Percentiles rank a stretch among this genome's conserved stretches.
Conservation (phyloP, 108 stramenopile genomes). For the Nitzschia palea region DNA sequence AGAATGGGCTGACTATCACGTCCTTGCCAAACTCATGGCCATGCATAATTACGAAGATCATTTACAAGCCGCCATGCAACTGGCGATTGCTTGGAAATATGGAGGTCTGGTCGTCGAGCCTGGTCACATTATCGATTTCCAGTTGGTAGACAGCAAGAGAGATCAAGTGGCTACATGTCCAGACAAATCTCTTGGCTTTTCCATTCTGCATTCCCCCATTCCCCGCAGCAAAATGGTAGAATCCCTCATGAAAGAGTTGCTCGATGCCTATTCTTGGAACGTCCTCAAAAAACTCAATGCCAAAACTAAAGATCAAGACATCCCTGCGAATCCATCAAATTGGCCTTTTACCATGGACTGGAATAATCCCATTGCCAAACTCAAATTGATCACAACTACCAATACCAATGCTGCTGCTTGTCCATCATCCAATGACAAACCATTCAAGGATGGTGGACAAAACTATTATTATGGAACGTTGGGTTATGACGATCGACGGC, state of each 20-base stretch:
- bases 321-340: neutral
- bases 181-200: neutral
- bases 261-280: neutral
- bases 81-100: neutral
- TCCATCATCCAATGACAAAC: neutral
- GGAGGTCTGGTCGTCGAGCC: constrained; percentile 3
- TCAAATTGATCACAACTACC: too few relatives aligned
- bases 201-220: neutral
- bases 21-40: neutral
- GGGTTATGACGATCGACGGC: neutral
- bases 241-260: neutral
- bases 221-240: neutral
- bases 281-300: neutral
- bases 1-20: constrained; percentile 3
- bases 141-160: neutral
- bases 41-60: neutral
- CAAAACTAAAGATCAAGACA: neutral
- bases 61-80: constrained; percentile 11
- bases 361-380: neutral
- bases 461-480: neutral
- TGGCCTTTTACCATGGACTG: constrained; percentile 4
- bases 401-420: too few relatives aligned
- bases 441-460: neutral
- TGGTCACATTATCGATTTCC: neutral
- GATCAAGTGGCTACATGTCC: neutral